Base-by-base conservation (phyloP, 306 rosid genomes). In the Begonia peltatifolia region DNA sequence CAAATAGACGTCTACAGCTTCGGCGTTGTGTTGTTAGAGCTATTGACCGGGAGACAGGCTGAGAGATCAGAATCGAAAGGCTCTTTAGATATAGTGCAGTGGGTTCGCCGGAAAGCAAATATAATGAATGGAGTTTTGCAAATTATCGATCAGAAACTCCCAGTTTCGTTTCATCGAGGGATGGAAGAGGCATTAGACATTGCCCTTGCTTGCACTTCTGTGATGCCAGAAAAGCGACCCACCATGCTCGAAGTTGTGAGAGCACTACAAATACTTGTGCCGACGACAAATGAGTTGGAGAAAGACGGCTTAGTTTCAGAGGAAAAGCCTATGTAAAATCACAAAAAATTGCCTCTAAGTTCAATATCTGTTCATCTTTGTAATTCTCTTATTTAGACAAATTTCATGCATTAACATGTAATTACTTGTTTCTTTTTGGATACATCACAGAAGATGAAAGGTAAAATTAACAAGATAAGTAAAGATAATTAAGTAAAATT, bases 71-170 rank as follows among this genome's bases (percentile, higher is more conserved):
- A 74, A 46, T 57, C 79, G 51, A 60, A 54, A 2, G 86, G 76
- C 13, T 67, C 88, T 23, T 68, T 90, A 11, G 95, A 90, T 64
- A 76, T 90, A 23, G 82, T 90, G 53, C 87, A 78, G 69, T 85
- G 94, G 99, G 99, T 90, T 46, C 69, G 99, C 53, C 68, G 99
- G 66, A 90, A 84, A 80, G 99, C 86, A 58, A 90, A 86, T 73
- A 86, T 90, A 56, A 65, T 70, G 2, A 79, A 83, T 38, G 95
- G 99, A 46, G 73, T 77, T 12, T 15, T 46, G 42, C 95, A 90
- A 75, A 84, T 90, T 46, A 68, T 90, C 42, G 99, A 90, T 65
- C 66, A 69, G n/a, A 76, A 79, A 57, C 46, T 86, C 54, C 60
- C 81, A 57, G 46, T 57, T 14, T 50, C 69, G 42, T 76, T 62